Conservation (phyloP, 768 basidiomycete genomes). For the Holtermannia corniformis region DNA sequence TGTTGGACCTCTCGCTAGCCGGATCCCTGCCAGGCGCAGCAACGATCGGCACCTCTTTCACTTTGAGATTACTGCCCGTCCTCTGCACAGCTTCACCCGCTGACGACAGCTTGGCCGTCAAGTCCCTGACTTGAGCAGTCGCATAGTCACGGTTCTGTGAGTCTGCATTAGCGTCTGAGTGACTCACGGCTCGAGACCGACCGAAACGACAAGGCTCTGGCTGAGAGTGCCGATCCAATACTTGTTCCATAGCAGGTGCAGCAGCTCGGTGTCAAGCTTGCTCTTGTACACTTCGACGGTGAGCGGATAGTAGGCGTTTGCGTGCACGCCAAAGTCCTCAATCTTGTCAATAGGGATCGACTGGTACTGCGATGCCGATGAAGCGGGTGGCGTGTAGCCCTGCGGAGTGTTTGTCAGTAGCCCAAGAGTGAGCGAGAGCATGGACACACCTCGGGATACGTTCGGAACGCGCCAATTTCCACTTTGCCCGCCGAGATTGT, state of each 20-base stretch:
- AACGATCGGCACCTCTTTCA: slow-evolving; percentile 45
- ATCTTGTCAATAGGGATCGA: slow-evolving; percentile 94
- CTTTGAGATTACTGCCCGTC: slow-evolving; percentile 43
- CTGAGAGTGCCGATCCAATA: slow-evolving; percentile 98
- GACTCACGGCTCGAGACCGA: slow-evolving; percentile 38
- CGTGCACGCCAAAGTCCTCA: slow-evolving; percentile 98
- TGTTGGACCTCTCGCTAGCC: slow-evolving; percentile 6
- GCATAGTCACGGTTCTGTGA: slow-evolving; percentile 84
- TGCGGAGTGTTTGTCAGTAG: slow-evolving; percentile 12
- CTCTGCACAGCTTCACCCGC: slow-evolving; percentile 23
- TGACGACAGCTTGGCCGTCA: slow-evolving; percentile 68
- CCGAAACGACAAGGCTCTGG: slow-evolving; percentile 84
- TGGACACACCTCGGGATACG: slow-evolving; percentile 63
- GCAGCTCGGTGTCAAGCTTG: slow-evolving; percentile 70
- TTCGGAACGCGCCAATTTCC: slow-evolving; percentile 97
- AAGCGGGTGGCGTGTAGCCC: slow-evolving; percentile 72
- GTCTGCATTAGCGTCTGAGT: not conserved
- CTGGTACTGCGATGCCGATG: slow-evolving; percentile 72
- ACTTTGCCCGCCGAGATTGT: slow-evolving; percentile 98
- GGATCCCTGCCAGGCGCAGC: slow-evolving; percentile 9
- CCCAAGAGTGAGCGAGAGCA: not conserved
- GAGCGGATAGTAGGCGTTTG: slow-evolving; percentile 87
- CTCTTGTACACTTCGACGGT: slow-evolving; percentile 95
- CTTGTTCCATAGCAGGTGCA: slow-evolving; percentile 94
- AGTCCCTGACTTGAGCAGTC: slow-evolving; percentile 77